These are phyloP conservation scores for Aspergillus sclerotialis DNA, from an alignment of 2,329 filamentous ascomycete genomes.

Conservation along the genomic window DNA sequence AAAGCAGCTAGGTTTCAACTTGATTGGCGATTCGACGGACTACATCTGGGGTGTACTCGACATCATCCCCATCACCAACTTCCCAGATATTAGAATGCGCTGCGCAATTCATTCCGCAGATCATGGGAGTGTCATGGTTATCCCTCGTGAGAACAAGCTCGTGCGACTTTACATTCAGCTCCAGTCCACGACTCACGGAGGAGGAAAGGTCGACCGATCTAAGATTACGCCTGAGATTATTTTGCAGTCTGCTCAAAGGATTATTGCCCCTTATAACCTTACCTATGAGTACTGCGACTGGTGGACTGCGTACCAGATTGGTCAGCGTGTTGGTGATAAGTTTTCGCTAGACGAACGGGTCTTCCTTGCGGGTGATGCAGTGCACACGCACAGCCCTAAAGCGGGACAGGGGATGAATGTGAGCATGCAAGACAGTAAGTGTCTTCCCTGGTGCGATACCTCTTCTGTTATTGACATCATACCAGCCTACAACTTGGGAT, in stretches of 20 bases:
- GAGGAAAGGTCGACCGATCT: slow-evolving; percentile 48
- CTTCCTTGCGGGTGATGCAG: slow-evolving; percentile 65
- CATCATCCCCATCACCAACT: slow-evolving; percentile 49
- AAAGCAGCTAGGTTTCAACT: slow-evolving; percentile 48
- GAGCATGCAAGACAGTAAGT: slow-evolving; percentile 55
- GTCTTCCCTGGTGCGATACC: neutral
- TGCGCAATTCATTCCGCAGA: slow-evolving; percentile 53
- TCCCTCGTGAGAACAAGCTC: slow-evolving; percentile 57
- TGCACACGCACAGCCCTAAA: slow-evolving; percentile 41
- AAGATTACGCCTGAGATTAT: slow-evolving; percentile 60
- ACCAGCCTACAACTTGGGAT: slow-evolving; percentile 48
- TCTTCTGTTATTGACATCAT: neutral
- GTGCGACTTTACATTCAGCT: slow-evolving; percentile 62
- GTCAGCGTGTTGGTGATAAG: slow-evolving; percentile 54
- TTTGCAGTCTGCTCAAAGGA: slow-evolving; percentile 55
- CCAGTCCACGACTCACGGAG: slow-evolving; percentile 38
- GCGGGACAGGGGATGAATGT: slow-evolving; percentile 63
- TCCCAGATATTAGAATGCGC: slow-evolving; percentile 48
- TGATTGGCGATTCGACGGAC: slow-evolving; percentile 48
- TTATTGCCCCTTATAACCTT: slow-evolving; percentile 60
- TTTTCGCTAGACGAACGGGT: slow-evolving; percentile 54
- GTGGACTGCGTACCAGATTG: slow-evolving; percentile 64
- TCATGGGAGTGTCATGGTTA: slow-evolving; percentile 56
- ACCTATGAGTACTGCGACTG: slow-evolving; percentile 59
- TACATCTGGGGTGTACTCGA: slow-evolving; percentile 44